These are phyloP conservation scores for Rhizopogon rudus DNA, from an alignment of 768 basidiomycete species.

Conservation along the genomic window DNA sequence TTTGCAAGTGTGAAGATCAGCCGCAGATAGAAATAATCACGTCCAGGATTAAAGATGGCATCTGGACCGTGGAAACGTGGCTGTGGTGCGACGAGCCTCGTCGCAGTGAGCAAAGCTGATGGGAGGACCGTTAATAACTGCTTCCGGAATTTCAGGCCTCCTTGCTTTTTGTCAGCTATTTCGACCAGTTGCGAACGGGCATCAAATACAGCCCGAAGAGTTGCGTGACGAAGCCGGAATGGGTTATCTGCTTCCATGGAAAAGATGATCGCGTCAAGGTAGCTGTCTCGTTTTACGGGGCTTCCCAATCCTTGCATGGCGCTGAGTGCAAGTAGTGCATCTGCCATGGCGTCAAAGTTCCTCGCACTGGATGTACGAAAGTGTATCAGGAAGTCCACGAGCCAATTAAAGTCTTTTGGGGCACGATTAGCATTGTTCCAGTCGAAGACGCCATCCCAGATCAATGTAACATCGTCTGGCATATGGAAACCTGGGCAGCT, in stretches of 20 bases:
- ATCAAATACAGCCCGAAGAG: conserved; percentile 2
- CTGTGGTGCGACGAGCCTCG: background rate
- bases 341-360: conserved; percentile 1
- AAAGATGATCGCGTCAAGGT: conserved; percentile 1
- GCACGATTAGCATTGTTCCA: background rate
- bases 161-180: background rate
- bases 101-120: background rate
- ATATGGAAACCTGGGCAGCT: background rate
- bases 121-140: background rate
- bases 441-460: background rate
- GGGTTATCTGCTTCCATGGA: background rate
- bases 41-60: background rate
- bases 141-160: background rate
- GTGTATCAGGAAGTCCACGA: conserved; percentile 4
- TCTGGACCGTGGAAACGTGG: background rate
- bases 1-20: background rate
- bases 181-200: background rate
- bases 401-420: background rate
- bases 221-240: conserved; percentile 1
- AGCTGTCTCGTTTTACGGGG: background rate
- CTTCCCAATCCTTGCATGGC: background rate
- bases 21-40: background rate
- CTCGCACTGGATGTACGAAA: background rate
- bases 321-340: conserved; percentile 5
- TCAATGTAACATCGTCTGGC: background rate